Evolutionary conservation across 148 eudicot genomes (phyloP).

Genomic region (Chenopodium suecicum): DNA sequence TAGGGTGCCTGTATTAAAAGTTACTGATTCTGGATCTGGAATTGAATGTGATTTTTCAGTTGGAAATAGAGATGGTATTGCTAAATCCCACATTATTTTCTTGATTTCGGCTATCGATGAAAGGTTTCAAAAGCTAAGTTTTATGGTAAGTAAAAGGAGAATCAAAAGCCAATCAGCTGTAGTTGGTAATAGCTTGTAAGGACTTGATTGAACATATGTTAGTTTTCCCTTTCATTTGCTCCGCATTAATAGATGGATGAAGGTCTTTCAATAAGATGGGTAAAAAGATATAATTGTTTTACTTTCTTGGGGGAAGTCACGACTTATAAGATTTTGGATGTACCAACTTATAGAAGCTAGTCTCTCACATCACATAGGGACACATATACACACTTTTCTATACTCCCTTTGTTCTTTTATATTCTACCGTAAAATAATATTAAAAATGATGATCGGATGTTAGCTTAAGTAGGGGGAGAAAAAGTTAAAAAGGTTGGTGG

Average conservation of each 20-base stretch:
- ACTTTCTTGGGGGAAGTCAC: background rate
- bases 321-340: background rate
- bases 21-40: constrained; percentile 76
- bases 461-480: no score
- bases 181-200: background rate
- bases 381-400: no score
- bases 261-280: background rate
- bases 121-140: constrained; percentile 77
- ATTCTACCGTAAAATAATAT: no score
- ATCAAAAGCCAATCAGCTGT: background rate
- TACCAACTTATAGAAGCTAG: background rate
- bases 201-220: background rate
- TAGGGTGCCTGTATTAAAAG: constrained; percentile 84
- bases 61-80: constrained; percentile 81
- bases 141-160: constrained; percentile 56
- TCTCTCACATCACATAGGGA: background rate
- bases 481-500: no score
- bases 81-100: constrained; percentile 63
- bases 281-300: no score
- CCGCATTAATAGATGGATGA: background rate
- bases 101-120: constrained; percentile 69
- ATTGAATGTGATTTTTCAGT: constrained; percentile 93
- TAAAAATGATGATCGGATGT: no score
- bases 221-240: background rate
- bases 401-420: no score